Evolutionary conservation across 73 alveolate genomes (phyloP), one percentile per base, ranked within the genome.

Genomic region (Paramecium tetraurelia): DNA sequence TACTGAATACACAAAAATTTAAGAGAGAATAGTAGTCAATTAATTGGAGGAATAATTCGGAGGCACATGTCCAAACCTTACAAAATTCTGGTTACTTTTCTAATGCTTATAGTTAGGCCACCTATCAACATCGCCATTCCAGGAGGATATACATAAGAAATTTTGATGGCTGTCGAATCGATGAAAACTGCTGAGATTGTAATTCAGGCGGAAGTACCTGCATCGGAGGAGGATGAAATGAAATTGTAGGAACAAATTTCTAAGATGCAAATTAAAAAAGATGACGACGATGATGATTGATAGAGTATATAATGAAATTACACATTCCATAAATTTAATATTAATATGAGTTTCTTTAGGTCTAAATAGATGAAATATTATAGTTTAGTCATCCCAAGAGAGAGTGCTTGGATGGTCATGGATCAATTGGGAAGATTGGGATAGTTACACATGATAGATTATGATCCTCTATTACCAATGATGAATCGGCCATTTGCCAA

Each of bases 341-440:
- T 31, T 44, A 44, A 31, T 44, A 95, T 96, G 99, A 95, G 97
- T 58, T 58, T 96, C 71, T 48, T 96, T 43, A 92, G 99, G 69
- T 96, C 99, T 14, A 99, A 97, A 75, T 92, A 90, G 85, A 98
- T 98, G 99, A 75, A 95, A 70, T 97, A 96, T 69, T 97, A 95
- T 94, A 96, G 95, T 95, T 77, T 98, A 38, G 94, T 96, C 20
- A 94, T 98, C 14, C 97, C 98, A 27, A 96, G 96, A 87, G 99
- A 98, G 75, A 95, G 96, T 57, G 99, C 98, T 9, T 94, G 96
- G 93, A 96, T 95, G 27, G 94, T 97, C 16, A 92, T 97, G 93
- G 96, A 97, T 90, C 97, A 96, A 86, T 77, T 98, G 68, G 99
- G 99, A 80, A 31, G 48, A 44, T 22, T 80, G 27, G 90, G 75